Percentiles rank a stretch among this genome's conserved stretches.
These are phyloP conservation scores for Logfia minima DNA, from an alignment of 129 eudicot species.

Conservation along the genomic window DNA sequence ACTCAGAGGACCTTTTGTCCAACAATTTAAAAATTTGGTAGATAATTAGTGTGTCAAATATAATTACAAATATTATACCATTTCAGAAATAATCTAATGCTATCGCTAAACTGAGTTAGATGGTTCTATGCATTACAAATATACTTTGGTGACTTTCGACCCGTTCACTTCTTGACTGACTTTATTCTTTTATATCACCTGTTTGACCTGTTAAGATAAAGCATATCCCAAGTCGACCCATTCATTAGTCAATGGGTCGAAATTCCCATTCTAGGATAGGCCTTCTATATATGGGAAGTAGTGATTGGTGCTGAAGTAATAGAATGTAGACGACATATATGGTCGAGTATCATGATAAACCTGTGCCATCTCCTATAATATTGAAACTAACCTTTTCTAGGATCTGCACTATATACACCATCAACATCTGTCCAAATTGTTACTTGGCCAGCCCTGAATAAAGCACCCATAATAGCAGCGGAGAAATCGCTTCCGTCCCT, in stretches of 20 bases:
- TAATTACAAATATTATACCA: not conserved
- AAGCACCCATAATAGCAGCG: constrained; percentile 97
- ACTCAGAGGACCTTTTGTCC: not conserved
- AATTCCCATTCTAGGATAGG: not conserved
- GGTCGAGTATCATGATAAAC: not conserved
- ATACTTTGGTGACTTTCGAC: not conserved
- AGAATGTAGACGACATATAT: not conserved
- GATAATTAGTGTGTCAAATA: not conserved
- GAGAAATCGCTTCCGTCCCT: constrained; percentile 98
- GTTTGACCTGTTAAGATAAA: not conserved
- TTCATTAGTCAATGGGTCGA: not conserved
- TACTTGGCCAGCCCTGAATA: constrained; percentile 82
- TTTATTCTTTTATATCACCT: not conserved
- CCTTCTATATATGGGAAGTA: not conserved
- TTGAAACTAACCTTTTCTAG: constrained; percentile 76
- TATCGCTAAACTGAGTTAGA: not conserved
- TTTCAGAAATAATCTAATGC: not conserved
- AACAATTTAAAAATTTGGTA: not conserved
- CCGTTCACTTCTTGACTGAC: not conserved
- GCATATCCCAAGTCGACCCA: not conserved
- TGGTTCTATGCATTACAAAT: not conserved
- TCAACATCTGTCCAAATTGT: constrained; percentile 99
- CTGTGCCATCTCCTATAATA: not conserved
- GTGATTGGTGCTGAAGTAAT: not conserved
- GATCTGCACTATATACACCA: constrained; percentile 99